A percentile compares a stretch with the other conserved stretches of the same genome.
phyloP scores from a whole-genome alignment of 179 eudicot species.

The Silene noctiflora region DNA sequence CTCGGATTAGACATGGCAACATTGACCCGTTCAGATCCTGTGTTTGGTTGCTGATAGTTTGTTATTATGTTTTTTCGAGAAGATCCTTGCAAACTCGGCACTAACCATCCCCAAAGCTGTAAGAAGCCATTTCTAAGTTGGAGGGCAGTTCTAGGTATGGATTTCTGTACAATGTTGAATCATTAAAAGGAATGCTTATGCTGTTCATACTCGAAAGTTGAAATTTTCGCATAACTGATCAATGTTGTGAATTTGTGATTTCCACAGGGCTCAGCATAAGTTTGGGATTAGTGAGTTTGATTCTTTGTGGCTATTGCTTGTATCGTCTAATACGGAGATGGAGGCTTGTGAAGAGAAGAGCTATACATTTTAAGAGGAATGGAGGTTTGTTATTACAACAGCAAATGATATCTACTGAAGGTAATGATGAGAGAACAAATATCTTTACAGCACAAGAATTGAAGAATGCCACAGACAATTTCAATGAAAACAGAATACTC shows the following conservation, averaged over 20 bases:
- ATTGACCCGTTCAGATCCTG: neutral
- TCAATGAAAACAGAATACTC: constrained; percentile 20
- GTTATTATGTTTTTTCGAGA: constrained; percentile 4
- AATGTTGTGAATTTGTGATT: neutral
- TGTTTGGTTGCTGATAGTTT: neutral
- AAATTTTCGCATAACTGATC: neutral
- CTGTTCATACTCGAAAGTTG: neutral
- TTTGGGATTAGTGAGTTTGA: constrained; percentile 20
- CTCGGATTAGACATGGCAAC: no score
- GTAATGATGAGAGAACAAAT: constrained; percentile 20
- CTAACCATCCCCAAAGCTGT: constrained; percentile 11
- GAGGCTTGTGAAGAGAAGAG: constrained; percentile 15
- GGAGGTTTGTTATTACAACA: constrained; percentile 22
- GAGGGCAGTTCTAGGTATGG: constrained; percentile 10
- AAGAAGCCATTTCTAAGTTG: constrained; percentile 23
- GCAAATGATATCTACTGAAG: constrained; percentile 19
- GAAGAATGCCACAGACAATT: constrained; percentile 22
- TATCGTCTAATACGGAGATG: constrained; percentile 16
- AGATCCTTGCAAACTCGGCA: constrained; percentile 25
- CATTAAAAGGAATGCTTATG: neutral
- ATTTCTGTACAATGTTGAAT: neutral
- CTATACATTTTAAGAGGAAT: constrained; percentile 21
- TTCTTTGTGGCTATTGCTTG: constrained; percentile 17
- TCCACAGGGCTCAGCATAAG: constrained; percentile 20
- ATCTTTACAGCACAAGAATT: constrained; percentile 21